Conservation (phyloP, 2,329 filamentous ascomycete species). For the Paecilomyces sp. region DNA sequence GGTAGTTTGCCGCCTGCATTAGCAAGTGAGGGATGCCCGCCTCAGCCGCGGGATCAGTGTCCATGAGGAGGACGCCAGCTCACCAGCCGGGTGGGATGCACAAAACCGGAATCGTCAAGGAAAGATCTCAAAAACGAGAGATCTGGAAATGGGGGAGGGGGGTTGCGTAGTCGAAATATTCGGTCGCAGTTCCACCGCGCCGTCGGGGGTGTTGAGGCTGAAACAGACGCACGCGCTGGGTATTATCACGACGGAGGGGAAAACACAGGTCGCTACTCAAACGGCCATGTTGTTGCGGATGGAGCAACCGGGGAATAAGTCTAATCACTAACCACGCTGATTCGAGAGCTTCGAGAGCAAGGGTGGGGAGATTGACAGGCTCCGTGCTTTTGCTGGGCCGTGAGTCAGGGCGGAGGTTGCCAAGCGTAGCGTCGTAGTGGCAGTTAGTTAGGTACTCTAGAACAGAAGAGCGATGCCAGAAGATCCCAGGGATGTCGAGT, state of each 20-base stretch:
- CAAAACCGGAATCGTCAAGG: background rate
- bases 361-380: background rate
- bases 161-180: background rate
- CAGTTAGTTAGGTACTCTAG: no score
- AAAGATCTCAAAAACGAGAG: background rate
- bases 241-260: background rate
- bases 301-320: background rate
- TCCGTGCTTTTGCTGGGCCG: background rate
- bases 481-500: background rate
- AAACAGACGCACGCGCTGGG: background rate
- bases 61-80: constrained; percentile 19
- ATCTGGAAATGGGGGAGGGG: background rate
- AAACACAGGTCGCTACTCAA: background rate
- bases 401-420: background rate
- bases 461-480: background rate
- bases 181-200: background rate
- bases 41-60: constrained; percentile 17
- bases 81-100: background rate
- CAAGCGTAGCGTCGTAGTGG: background rate
- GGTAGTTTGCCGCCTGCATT: constrained; percentile 19
- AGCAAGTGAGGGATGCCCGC: constrained; percentile 15
- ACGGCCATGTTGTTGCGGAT: background rate
- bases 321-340: background rate
- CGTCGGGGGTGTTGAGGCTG: background rate
- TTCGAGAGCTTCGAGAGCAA: background rate